Base-by-base conservation (phyloP, 2,329 filamentous ascomycete genomes). In the Penicillium sp. region DNA sequence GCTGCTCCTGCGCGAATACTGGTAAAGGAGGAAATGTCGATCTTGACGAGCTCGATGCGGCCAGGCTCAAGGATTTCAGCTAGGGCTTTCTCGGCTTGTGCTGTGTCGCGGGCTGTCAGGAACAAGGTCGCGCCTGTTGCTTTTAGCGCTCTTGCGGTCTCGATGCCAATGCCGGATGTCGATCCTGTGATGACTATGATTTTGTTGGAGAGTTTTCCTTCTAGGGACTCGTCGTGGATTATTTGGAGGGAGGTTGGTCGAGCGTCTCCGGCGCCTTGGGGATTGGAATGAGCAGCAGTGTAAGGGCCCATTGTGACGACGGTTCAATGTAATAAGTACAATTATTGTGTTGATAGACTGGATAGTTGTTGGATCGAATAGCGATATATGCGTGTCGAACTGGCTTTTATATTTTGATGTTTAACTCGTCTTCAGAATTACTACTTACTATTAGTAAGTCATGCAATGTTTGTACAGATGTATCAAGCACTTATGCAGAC, bases 91-190 rank as follows among this genome's bases (percentile, higher is more conserved):
- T 74, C 62, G 16, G 75, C 74, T 60, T 79, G 80, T 7, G 66
- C 57, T 1, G 78, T 57, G 58, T 81, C 69, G 13, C 81, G 74
- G 1, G 72, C 78, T 3, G 79, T 78, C 8, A 76, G 65, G 63
- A 73, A 81, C 47, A 81, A 60, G 27, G 68, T 77, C 10, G 79
- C 79, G 9, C 80, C 80, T 0, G 81, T 79, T 11, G 73, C 66
- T 22, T 72, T 65, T 19, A 84, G 69, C 2, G 80, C 80, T 13
- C 72, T 71, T 2, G 71, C 77, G 4, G 78, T 80, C 54, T 81
- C 75, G 31, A 76, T 59, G 10, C 79, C 79, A 24, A 81, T 65
- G 1, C 79, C 79, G 13, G 74, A 69, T 4, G 73, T 74, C n/a
- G 65, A 67, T 14, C 79, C 79, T 1, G 27, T 81, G 43, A 81